Evolutionary conservation across 169 alveolate genomes (phyloP).

Genomic region (Plasmodium reichenowi): DNA sequence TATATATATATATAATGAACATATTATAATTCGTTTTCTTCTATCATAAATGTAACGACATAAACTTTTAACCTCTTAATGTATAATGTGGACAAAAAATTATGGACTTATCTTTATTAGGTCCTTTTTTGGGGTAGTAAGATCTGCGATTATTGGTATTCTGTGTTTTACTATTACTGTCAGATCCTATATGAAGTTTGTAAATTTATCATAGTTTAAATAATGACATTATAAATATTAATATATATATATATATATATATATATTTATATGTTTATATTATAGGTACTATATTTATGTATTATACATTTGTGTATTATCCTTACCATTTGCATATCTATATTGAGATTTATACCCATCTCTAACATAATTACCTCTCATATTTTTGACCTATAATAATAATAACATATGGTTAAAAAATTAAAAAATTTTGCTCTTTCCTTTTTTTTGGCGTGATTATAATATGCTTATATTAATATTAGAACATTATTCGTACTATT

Average conservation of each 20-base stretch:
- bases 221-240: neutral
- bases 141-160: constrained; percentile 30
- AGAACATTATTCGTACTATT: too few species aligned
- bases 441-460: too few species aligned
- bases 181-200: constrained; percentile 32
- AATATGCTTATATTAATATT: too few species aligned
- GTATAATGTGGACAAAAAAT: constrained; percentile 74
- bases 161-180: constrained; percentile 41
- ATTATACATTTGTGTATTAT: neutral
- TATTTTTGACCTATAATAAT: constrained; percentile 31
- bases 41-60: neutral
- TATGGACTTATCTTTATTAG: constrained; percentile 56
- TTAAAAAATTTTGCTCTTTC: too few species aligned
- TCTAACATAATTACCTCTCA: constrained; percentile 72
- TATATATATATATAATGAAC: constrained; percentile 2
- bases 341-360: constrained; percentile 60
- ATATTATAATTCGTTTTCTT: too few species aligned
- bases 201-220: neutral
- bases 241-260: constrained; percentile 1
- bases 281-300: neutral
- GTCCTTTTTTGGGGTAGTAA: constrained; percentile 30
- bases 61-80: constrained; percentile 62
- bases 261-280: neutral
- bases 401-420: too few species aligned
- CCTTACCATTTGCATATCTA: constrained; percentile 73